These are phyloP conservation scores for Alnus rubra DNA, from an alignment of 306 rosid genomes.

Conservation along the genomic window DNA sequence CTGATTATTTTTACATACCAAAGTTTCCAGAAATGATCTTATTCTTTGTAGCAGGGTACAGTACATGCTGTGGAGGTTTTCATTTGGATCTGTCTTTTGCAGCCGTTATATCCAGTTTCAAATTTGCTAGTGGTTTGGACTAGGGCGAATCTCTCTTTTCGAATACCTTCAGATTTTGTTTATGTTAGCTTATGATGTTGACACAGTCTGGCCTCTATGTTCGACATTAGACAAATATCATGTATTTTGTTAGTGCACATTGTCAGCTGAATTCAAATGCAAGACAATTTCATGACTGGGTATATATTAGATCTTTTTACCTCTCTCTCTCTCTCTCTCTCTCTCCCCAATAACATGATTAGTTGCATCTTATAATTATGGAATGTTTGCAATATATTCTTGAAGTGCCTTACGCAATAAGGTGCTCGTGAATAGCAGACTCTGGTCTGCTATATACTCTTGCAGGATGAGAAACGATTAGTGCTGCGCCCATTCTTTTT, in stretches of 20 bases:
- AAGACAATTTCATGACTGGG: background rate
- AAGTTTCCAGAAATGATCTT: background rate
- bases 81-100: slow-evolving; percentile 11
- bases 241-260: background rate
- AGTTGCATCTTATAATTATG: background rate
- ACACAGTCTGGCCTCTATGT: background rate
- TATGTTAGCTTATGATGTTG: slow-evolving; percentile 6
- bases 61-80: slow-evolving; percentile 28
- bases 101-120: slow-evolving; percentile 24
- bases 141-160: slow-evolving; percentile 29
- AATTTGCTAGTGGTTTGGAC: slow-evolving; percentile 32
- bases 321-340: background rate
- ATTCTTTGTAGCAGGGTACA: slow-evolving; percentile 25
- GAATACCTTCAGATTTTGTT: slow-evolving; percentile 20
- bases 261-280: background rate
- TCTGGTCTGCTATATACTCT: background rate
- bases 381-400: background rate
- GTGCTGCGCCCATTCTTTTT: background rate
- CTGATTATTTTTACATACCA: background rate
- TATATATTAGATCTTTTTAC: background rate
- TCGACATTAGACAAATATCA: background rate
- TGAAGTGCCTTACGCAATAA: background rate
- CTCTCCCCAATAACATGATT: background rate
- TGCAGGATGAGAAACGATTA: background rate
- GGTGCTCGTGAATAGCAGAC: background rate